Evolutionary conservation across 129 eudicot species (phyloP), one percentile per base, ranked within the genome.

Genomic region (Escallonia rubra): DNA sequence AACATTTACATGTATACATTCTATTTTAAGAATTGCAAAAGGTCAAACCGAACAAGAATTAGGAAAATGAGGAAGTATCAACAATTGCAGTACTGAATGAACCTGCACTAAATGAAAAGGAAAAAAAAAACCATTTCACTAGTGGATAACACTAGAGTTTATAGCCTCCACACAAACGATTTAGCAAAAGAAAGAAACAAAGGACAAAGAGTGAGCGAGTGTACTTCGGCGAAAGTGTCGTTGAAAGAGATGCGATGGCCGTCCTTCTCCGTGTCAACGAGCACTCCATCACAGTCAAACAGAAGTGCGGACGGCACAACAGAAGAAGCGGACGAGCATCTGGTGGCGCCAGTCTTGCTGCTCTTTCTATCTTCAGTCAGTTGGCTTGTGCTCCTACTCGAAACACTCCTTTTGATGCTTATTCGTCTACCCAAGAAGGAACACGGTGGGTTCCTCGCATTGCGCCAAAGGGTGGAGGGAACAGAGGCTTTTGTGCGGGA

Each of bases 251-350:
- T 74, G 14, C 99, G 90, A 64, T 93, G 99, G 10, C 99, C 99
- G 64, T 93, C 99, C 75, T 85, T 93, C 84, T 93, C 99, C 34
- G 99, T 93, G 74, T 93, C 99, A 23, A 93, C 99, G 34, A 93
- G 91, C 39, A 93, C 99, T 5, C 99, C 99, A 65, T 93, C 99
- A 47, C 99, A 93, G 63, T 93, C 99, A 43, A 93, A 89, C 45
- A 93, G 80, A 7, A 93, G 88, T 45, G 99, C 96, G 7, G 89
- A 70, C 4, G 98, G 98, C 80, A 89, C 62, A 66, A 75, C 81
- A 23, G 88, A 42, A 61, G 70, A 12, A 42, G 74, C 43, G 46
- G 80, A 68, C 38, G 76, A 67, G 51, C 77, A 78, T 61, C 65
- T 69, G 43, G 54, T 69, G 40, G 80, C 80, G 57, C 57, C 73